These are phyloP conservation scores for Globisporangium perplexum DNA, from an alignment of 352 stramenopile species.

Conservation along the genomic window DNA sequence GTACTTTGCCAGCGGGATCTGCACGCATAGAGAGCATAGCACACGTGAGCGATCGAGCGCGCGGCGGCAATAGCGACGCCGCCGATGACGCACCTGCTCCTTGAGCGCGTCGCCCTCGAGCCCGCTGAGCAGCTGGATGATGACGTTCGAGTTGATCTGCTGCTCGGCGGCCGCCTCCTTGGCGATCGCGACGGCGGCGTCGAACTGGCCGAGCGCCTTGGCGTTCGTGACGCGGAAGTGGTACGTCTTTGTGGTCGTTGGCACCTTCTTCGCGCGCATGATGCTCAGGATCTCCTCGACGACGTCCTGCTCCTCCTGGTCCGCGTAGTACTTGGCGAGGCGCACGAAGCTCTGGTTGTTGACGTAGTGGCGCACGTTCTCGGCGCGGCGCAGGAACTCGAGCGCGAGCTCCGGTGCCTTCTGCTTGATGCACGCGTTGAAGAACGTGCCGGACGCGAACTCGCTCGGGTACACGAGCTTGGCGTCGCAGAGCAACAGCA, in stretches of 20 bases:
- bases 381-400: conserved; percentile 58
- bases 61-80: background rate
- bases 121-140: conserved; percentile 62
- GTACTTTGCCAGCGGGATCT: conserved; percentile 73
- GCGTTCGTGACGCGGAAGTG: conserved; percentile 65
- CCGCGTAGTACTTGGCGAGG: conserved; percentile 58
- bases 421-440: conserved; percentile 59
- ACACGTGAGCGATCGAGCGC: background rate
- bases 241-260: conserved; percentile 66
- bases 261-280: conserved; percentile 40
- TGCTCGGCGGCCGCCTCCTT: conserved; percentile 51
- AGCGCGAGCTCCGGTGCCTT: conserved; percentile 53
- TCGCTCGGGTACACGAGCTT: conserved; percentile 70
- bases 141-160: conserved; percentile 78
- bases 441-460: conserved; percentile 59
- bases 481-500: conserved; percentile 69
- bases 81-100: conserved; percentile 29
- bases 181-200: conserved; percentile 55
- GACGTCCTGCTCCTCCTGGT: conserved; percentile 39
- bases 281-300: conserved; percentile 59
- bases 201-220: conserved; percentile 51
- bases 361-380: conserved; percentile 73
- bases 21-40: conserved; percentile 4
- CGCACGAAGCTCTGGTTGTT: conserved; percentile 75
- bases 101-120: conserved; percentile 53